phyloP scores from a whole-genome alignment of 2,329 filamentous ascomycete species.

The Aspergillus pseudoterreus region DNA sequence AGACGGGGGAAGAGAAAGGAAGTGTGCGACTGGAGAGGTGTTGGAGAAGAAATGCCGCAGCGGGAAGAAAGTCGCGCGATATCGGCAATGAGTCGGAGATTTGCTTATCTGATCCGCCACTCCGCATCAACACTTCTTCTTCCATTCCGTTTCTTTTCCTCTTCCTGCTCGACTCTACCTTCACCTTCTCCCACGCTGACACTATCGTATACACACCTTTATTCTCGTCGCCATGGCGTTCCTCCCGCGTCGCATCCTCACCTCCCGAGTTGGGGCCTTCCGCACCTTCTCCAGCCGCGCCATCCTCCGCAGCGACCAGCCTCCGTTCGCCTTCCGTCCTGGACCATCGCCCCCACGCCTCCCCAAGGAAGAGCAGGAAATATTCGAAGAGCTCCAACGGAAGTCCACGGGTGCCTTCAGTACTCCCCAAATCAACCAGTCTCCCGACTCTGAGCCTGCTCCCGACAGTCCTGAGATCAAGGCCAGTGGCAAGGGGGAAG shows the following conservation, averaged over 20 bases:
- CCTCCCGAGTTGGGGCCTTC: slow-evolving; percentile 23
- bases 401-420: slow-evolving; percentile 72
- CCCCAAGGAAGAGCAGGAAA: slow-evolving; percentile 80
- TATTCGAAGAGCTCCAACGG: slow-evolving; percentile 82
- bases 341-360: slow-evolving; percentile 78
- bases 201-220: slow-evolving; percentile 13
- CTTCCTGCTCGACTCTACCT: neutral
- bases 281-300: slow-evolving; percentile 26
- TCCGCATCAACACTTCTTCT: slow-evolving; percentile 8
- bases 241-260: slow-evolving; percentile 36
- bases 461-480: slow-evolving; percentile 41
- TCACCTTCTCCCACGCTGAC: neutral
- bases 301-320: slow-evolving; percentile 23
- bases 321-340: slow-evolving; percentile 30
- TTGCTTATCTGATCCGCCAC: slow-evolving; percentile 15
- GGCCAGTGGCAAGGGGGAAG: slow-evolving; percentile 58
- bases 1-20: slow-evolving; percentile 2
- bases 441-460: slow-evolving; percentile 33
- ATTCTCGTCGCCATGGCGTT: slow-evolving; percentile 2
- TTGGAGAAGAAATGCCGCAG: slow-evolving; percentile 4
- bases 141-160: neutral
- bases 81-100: slow-evolving; percentile 16
- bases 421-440: slow-evolving; percentile 58
- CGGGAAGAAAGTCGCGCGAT: slow-evolving; percentile 22
- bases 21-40: slow-evolving; percentile 3